A percentile compares a stretch with the other conserved stretches of the same genome.
Evolutionary conservation across 208 protist species (phyloP).

Genomic region (Crithidia sp.): DNA sequence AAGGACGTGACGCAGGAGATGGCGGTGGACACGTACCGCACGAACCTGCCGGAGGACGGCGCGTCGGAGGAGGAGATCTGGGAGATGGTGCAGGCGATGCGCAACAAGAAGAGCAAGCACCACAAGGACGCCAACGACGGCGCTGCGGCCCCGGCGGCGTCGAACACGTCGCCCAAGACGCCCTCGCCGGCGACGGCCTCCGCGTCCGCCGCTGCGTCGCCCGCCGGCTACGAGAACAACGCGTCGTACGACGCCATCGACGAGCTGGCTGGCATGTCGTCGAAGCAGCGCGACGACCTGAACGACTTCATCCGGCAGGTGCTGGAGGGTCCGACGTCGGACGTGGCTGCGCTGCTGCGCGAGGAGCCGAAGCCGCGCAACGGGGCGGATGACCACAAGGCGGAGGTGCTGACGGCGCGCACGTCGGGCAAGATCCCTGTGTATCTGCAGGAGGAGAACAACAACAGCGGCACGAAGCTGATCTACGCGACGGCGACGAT

Average conservation of each 20-base stretch:
- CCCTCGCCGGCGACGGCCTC: neutral
- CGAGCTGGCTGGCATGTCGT: slow-evolving; percentile 60
- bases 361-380: slow-evolving; percentile 34
- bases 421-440: slow-evolving; percentile 71
- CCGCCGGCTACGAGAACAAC: neutral
- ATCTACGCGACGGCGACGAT: slow-evolving; percentile 70
- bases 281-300: slow-evolving; percentile 67
- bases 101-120: slow-evolving; percentile 35
- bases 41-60: slow-evolving; percentile 58
- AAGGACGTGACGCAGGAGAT: slow-evolving; percentile 48
- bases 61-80: slow-evolving; percentile 65
- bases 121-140: slow-evolving; percentile 18
- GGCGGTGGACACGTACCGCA: slow-evolving; percentile 68
- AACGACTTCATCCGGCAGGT: slow-evolving; percentile 83
- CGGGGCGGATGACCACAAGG: slow-evolving; percentile 46
- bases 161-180: slow-evolving; percentile 6
- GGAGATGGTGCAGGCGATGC: slow-evolving; percentile 47
- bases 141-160: neutral
- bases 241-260: slow-evolving; percentile 40
- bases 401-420: slow-evolving; percentile 41
- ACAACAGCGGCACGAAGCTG: slow-evolving; percentile 57
- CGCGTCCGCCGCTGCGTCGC: slow-evolving; percentile 2
- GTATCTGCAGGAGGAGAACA: slow-evolving; percentile 77
- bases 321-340: slow-evolving; percentile 55
- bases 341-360: slow-evolving; percentile 45